A percentile compares a stretch with the other conserved stretches of the same genome.
phyloP scores from a whole-genome alignment of 1,284 basidiomycete genomes.

The Fomitopsis betulina region DNA sequence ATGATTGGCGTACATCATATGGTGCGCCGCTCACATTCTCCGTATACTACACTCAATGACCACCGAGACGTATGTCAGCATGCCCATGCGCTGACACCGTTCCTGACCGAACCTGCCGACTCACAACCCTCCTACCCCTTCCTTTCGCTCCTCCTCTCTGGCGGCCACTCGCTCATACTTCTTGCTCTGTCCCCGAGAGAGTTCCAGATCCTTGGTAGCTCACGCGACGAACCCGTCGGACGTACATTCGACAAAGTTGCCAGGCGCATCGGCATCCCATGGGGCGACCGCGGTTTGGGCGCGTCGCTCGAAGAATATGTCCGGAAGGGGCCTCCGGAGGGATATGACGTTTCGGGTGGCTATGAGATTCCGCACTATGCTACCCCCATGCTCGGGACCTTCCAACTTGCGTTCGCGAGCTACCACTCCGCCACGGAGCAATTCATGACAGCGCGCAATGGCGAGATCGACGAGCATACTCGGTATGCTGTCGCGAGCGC shows the following conservation, averaged over 20 bases:
- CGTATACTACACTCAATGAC: not conserved
- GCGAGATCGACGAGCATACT: slow-evolving; percentile 28
- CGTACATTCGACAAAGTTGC: slow-evolving; percentile 80
- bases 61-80: slow-evolving; percentile 49
- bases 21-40: slow-evolving; percentile 43
- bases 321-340: slow-evolving; percentile 13
- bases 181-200: slow-evolving; percentile 56
- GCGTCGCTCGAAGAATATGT: slow-evolving; percentile 76
- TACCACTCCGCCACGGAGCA: slow-evolving; percentile 64
- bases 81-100: slow-evolving; percentile 87
- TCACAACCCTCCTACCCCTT: slow-evolving; percentile 75
- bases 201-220: slow-evolving; percentile 75
- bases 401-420: slow-evolving; percentile 76
- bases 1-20: slow-evolving; percentile 92
- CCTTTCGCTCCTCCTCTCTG: slow-evolving; percentile 82
- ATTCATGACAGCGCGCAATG: slow-evolving; percentile 37
- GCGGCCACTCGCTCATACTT: slow-evolving; percentile 87
- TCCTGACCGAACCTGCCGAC: slow-evolving; percentile 58
- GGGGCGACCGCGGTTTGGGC: slow-evolving; percentile 61
- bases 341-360: not conserved
- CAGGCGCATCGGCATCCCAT: slow-evolving; percentile 60
- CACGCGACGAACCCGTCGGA: slow-evolving; percentile 75
- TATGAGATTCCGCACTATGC: slow-evolving; percentile 28
- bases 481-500: slow-evolving; percentile 52
- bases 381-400: slow-evolving; percentile 45